Base-by-base conservation (phyloP, 2,329 filamentous ascomycete genomes). In the Shiraia bambusicola region DNA sequence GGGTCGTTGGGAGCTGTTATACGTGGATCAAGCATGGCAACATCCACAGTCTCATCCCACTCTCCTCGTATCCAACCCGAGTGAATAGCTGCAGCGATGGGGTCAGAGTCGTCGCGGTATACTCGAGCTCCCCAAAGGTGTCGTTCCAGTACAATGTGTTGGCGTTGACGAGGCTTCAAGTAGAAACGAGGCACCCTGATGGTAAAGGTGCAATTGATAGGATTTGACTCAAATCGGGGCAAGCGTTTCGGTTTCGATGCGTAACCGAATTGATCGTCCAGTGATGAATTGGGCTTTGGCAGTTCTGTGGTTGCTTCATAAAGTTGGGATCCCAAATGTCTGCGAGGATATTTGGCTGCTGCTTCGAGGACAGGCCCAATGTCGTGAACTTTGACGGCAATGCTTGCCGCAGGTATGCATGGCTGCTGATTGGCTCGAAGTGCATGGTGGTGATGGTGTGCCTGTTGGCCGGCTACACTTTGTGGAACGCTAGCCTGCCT, bases 21-120 rank as follows among this genome's bases (percentile, higher is more conserved):
- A 38, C 76, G 73, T 25, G 76, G 69, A 49, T 79, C 76, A 9
- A 95, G 75, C 69, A 92, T 73, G 10, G 76, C 73, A 1, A 81
- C 75, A 54, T 93, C 87, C 1, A 93, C 80, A 26, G 88, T 86
- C 6, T 90, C 83, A 4, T 82, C 76, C 86, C 91, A 95, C 57
- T 91, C 88, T 25, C 92, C 92, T 29, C 85, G 83, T 54, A 98
- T 86, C 83, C 90, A 97, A 3, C 93, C 93, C 2, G 84, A 84
- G 66, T 98, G 93, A 32, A 98, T 92, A 45, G 91, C 92, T 2
- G 92, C 91, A 0, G 90, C 92, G 16, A 98, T 79, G 1, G 93
- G 83, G 62, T 98, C 93, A 0, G 90, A 95, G 68, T 98, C 93
- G 56, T 98, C 93, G 0, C 90, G 95, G 64, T 97, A 97, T 6